A percentile compares a stretch with the other conserved stretches of the same genome.
Evolutionary conservation across 2,329 filamentous ascomycete genomes (phyloP).

Genomic region (Colletotrichum godetiae): DNA sequence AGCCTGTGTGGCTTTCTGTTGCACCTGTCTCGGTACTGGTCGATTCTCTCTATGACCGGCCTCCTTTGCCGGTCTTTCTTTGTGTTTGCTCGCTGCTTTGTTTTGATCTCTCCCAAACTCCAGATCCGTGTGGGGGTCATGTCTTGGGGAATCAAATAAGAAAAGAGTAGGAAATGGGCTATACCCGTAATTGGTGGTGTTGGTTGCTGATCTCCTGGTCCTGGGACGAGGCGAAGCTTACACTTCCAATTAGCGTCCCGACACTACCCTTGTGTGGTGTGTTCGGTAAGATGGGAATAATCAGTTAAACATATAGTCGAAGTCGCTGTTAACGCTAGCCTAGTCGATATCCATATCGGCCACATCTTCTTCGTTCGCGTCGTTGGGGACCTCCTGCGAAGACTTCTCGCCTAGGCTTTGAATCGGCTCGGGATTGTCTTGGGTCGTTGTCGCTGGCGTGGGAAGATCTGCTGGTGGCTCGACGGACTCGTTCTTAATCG

Average conservation of each 20-base stretch:
- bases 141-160: conserved; percentile 5
- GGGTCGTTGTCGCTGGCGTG: conserved; percentile 35
- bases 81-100: neutral
- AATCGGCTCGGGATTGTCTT: conserved; percentile 44
- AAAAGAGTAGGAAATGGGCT: neutral
- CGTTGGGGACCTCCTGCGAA: conserved; percentile 31
- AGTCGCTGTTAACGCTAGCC: neutral
- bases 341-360: conserved; percentile 54
- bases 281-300: too few relatives aligned
- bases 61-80: neutral
- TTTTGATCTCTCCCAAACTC: conserved; percentile 2
- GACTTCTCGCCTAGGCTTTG: conserved; percentile 36
- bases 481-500: conserved; percentile 29
- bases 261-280: neutral
- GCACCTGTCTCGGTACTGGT: conserved; percentile 1
- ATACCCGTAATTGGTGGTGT: neutral
- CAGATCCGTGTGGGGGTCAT: neutral
- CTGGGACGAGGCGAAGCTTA: neutral
- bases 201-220: neutral
- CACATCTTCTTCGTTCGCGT: conserved; percentile 45
- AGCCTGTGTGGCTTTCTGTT: neutral
- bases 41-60: neutral
- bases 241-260: neutral
- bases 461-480: conserved; percentile 33
- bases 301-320: neutral